Evolutionary conservation across 331 rosid species (phyloP).

Genomic region (Quercus tomentella): DNA sequence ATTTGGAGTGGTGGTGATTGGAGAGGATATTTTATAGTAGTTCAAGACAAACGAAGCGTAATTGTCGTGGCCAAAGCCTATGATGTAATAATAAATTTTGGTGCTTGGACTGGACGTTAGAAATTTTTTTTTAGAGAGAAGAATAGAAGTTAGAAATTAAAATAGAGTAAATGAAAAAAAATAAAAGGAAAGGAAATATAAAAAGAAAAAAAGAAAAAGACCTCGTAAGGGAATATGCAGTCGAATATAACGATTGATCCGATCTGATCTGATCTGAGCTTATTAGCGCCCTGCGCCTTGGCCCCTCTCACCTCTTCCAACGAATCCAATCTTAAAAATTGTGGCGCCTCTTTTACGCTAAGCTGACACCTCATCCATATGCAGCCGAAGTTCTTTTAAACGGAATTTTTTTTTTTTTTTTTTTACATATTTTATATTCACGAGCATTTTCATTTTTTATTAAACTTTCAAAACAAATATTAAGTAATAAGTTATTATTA

Average conservation of each 20-base stretch:
- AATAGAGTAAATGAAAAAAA: slow-evolving; percentile 1
- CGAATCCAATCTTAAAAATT: slow-evolving; percentile 12
- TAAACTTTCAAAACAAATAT: no score
- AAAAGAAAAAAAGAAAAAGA: background rate
- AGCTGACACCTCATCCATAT: background rate
- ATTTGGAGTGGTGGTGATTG: background rate
- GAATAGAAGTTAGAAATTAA: no score
- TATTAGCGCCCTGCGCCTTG: background rate
- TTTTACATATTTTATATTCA: no score
- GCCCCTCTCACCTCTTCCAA: background rate
- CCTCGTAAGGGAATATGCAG: slow-evolving; percentile 30
- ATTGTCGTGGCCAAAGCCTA: background rate
- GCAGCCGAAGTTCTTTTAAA: no score
- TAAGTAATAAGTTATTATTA: accelerated
- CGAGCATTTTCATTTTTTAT: no score
- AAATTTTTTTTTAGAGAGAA: no score
- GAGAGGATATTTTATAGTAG: no score
- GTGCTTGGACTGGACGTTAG: background rate
- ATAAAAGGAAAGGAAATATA: background rate
- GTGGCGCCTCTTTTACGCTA: slow-evolving; percentile 44
- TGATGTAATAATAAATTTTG: background rate
- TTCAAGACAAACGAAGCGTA: background rate
- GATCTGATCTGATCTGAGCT: background rate
- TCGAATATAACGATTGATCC: slow-evolving; percentile 18
- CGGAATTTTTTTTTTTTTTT: no score